Conservation (phyloP, 768 basidiomycete species). For the Rhizopogon vulgaris region DNA sequence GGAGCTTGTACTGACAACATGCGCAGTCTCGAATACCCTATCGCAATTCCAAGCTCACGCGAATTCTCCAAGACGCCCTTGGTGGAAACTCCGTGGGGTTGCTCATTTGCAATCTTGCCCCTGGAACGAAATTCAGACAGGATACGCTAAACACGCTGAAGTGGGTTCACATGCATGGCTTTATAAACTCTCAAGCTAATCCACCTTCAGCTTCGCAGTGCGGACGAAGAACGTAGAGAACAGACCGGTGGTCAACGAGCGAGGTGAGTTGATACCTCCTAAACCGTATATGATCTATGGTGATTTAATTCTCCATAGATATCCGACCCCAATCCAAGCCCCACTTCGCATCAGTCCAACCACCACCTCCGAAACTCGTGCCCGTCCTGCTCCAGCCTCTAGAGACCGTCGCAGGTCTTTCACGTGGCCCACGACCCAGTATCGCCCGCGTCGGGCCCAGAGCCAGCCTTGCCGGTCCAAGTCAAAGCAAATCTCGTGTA, state of each 20-base stretch:
- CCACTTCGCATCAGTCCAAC: constrained; percentile 60
- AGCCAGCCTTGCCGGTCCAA: neutral
- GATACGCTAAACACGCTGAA: constrained; percentile 92
- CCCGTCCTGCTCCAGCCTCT: constrained; percentile 41
- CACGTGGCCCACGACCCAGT: constrained; percentile 20
- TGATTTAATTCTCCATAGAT: constrained; percentile 30
- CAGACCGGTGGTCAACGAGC: constrained; percentile 71
- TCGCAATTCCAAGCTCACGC: constrained; percentile 83
- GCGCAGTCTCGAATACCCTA: constrained; percentile 75
- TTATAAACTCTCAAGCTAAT: neutral
- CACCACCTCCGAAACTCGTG: constrained; percentile 38
- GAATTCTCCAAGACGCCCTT: constrained; percentile 86
- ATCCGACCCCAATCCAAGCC: constrained; percentile 51
- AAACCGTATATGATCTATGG: neutral
- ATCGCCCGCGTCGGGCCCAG: neutral
- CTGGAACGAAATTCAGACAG: constrained; percentile 73
- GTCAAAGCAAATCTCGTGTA: constrained; percentile 19
- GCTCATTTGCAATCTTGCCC: constrained; percentile 83
- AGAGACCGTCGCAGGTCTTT: constrained; percentile 8
- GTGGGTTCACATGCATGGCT: constrained; percentile 31
- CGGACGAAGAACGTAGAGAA: constrained; percentile 86
- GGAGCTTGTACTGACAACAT: constrained; percentile 4
- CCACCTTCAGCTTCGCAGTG: constrained; percentile 58
- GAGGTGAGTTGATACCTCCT: constrained; percentile 38
- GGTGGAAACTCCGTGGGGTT: constrained; percentile 77